Base-by-base conservation (phyloP, 768 basidiomycete genomes). In the Naganishia friedmannii region DNA sequence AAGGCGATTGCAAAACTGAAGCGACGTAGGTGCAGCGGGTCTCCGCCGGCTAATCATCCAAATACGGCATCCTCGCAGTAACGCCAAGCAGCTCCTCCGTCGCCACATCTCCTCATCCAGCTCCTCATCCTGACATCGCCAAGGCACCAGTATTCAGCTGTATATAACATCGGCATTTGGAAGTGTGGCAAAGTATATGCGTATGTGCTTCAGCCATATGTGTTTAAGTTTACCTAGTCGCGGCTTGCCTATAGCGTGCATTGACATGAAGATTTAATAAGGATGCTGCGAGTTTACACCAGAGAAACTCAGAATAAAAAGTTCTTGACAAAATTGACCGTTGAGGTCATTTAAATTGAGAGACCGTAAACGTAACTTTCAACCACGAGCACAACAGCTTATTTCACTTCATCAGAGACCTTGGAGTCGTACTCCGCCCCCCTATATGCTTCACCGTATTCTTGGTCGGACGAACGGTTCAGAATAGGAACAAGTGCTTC, bases 401-500 rank as follows among this genome's bases (percentile, higher is more conserved):
- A 63, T 42, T 63, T 63, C 23, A 31, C 60, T 28, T 63, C 60
- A 26, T 45, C 60, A n/a, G 60, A 63, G 5, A 42, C 42, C 39
- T 63, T 63, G 42, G 39, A 63, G 9, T 63, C 39, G 60, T 42
- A 45, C 15, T 63, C 60, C 31, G 60, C 60, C 12, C 42, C 28
- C 23, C 28, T 26, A 21, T 63, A 63, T 26, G 39, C 60, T 23
- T 23, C 57, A 12, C 60, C 60, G 28, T 53, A 21, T 17, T 51
- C 48, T 31, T 54, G 31, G 29, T 42, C 57, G 7, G 54, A 28
- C 12, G 57, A 19, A n/a, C 57, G 55, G 45, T 71, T 70, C 26
- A 71, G 63, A n/a, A 69, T 53, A 17, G 74, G 71, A 1, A 72
- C 68, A 34, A 66, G 58, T 2, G 74, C 72, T 0, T 72, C 76